Percentiles rank a stretch among this genome's conserved stretches.
phyloP scores from a whole-genome alignment of 805 yeast genomes.

The Zygoascus tannicola region DNA sequence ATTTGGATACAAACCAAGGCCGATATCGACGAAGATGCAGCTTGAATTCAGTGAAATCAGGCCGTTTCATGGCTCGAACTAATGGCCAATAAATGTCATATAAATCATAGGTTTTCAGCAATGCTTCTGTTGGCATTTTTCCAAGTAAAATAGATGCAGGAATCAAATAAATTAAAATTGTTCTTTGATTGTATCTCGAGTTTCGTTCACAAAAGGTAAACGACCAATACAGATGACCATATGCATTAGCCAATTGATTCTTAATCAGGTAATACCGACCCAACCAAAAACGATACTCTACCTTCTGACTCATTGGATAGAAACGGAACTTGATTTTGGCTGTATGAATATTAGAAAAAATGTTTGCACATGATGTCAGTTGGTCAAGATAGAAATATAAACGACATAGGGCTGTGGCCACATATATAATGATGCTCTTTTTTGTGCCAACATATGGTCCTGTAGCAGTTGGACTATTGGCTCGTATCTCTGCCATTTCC shows the following conservation, averaged over 20 bases:
- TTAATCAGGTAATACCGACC: slow-evolving; percentile 49
- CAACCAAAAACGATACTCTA: slow-evolving; percentile 47
- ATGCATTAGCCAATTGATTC: slow-evolving; percentile 43
- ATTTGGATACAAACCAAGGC: slow-evolving; percentile 19
- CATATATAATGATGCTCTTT: slow-evolving; percentile 41
- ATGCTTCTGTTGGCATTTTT: slow-evolving; percentile 34
- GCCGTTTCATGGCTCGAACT: slow-evolving; percentile 32
- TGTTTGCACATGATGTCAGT: slow-evolving; percentile 32
- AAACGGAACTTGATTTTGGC: slow-evolving; percentile 35
- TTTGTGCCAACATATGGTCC: slow-evolving; percentile 23
- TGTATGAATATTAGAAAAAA: slow-evolving; percentile 49
- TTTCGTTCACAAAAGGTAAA: slow-evolving; percentile 32
- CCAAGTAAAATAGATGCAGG: slow-evolving; percentile 51
- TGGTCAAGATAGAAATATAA: slow-evolving; percentile 38
- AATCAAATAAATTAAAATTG: slow-evolving; percentile 39
- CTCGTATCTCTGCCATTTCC: slow-evolving; percentile 1
- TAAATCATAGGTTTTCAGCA: slow-evolving; percentile 23
- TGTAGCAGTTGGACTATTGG: slow-evolving; percentile 2
- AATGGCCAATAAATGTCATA: slow-evolving; percentile 34
- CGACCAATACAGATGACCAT: slow-evolving; percentile 48
- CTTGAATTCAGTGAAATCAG: slow-evolving; percentile 34
- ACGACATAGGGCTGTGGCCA: slow-evolving; percentile 47
- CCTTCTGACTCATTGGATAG: slow-evolving; percentile 40
- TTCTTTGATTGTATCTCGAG: slow-evolving; percentile 29
- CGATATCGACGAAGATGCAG: slow-evolving; percentile 25